Base-by-base conservation (phyloP, 2,329 filamentous ascomycete genomes). In the Trichocomaceae sp. region DNA sequence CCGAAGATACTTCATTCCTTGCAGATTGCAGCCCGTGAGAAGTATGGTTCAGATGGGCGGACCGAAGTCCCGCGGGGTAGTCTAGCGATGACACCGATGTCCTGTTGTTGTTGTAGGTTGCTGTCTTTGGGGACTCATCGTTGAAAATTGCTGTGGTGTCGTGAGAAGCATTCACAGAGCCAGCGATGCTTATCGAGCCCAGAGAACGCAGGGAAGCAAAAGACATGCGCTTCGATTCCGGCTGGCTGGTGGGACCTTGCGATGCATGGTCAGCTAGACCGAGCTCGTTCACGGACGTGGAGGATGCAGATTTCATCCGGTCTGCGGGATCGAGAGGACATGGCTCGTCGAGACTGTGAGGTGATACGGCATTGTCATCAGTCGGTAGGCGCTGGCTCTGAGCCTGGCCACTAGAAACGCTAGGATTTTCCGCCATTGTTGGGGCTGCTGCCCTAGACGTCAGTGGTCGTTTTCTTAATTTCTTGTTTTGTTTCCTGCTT, bases 121-220 rank as follows among this genome's bases (percentile, higher is more conserved):
- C 31, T 15, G 52, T 50, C 39, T 57, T 57, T 7, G 42, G 45
- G 17, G 22, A 41, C 23, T 59, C 57, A 31, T 59, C 57, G 19
- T 45, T 56, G 22, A 23, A 17, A 39, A 52, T 22, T 49, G 57
- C 44, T n/a, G 56, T 50, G 20, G 62, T 56, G 26, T 64, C 67
- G 44, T 61, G 53, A 15, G 51, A 45, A 23, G 58, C 57, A 51
- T 63, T 64, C 10, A 62, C 51, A 3, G 79, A 53, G 74, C 66
- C 67, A 37, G 64, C 68, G 44, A 85, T 49, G 57, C 57, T 59
- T 48, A 57, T 54, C n/a, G 62, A 59, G 59, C 62, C 57, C 53
- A 66, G 72, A 31, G 86, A 89, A 65, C 87, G 86, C 50, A 88
- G 74, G 0, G 87, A 91, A 7, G 85, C 88, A 57, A 86, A 80